Conservation (phyloP, 306 rosid genomes). For the Cicer pinnatifidum region DNA sequence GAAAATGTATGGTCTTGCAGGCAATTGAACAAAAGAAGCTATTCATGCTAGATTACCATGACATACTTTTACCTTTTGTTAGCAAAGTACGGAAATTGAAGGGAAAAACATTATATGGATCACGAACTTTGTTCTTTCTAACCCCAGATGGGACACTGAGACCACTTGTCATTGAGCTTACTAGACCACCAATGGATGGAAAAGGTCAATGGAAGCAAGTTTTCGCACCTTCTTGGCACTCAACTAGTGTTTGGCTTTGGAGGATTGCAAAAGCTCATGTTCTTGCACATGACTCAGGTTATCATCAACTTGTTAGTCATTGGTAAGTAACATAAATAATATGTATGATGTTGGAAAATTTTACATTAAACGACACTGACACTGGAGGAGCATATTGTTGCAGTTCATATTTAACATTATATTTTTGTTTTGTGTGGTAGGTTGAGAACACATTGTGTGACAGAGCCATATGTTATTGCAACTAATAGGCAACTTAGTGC, state of each 20-base stretch:
- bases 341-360: too few relatives aligned
- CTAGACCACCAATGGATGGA: conserved; percentile 66
- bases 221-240: conserved; percentile 62
- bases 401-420: background rate
- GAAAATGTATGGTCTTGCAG: conserved; percentile 46
- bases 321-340: conserved; percentile 52
- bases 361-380: too few relatives aligned
- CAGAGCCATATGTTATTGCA: conserved; percentile 89
- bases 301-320: conserved; percentile 88
- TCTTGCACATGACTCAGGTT: conserved; percentile 82
- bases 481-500: conserved; percentile 78
- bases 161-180: conserved; percentile 78
- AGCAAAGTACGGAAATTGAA: conserved; percentile 58
- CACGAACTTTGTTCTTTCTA: conserved; percentile 79
- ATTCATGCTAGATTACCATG: conserved; percentile 82
- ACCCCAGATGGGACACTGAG: conserved; percentile 61
- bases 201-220: conserved; percentile 72
- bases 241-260: conserved; percentile 84
- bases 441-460: conserved; percentile 78
- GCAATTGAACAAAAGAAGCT: conserved; percentile 63
- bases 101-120: conserved; percentile 73
- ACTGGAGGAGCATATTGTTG: background rate
- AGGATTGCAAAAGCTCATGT: conserved; percentile 86
- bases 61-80: conserved; percentile 67
- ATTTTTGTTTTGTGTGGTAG: conserved; percentile 42